Conservation (phyloP, 73 alveolate genomes). For the Blepharisma stoltei region DNA sequence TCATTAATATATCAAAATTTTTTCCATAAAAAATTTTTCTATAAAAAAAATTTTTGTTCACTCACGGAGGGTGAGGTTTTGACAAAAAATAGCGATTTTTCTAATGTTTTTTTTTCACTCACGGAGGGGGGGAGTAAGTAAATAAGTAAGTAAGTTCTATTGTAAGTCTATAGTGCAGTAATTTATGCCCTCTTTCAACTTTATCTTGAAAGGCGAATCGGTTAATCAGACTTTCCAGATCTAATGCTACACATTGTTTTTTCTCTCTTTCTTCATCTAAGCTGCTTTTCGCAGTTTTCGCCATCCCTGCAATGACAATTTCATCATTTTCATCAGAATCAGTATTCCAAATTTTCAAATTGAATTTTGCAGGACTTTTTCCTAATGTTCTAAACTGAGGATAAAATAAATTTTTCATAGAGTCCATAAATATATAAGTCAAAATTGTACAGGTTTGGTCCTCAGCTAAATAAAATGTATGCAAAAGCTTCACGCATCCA, state of each 20-base stretch:
- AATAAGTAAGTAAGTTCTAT: neutral
- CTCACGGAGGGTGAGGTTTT: no score
- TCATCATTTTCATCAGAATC: constrained; percentile 13
- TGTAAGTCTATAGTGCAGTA: constrained; percentile 21
- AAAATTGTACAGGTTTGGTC: neutral
- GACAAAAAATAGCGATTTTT: no score
- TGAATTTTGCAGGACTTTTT: neutral
- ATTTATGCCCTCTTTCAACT: constrained; percentile 2
- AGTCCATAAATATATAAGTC: constrained; percentile 29
- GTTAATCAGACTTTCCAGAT: constrained; percentile 27
- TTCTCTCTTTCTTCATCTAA: constrained; percentile 31
- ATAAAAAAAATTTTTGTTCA: no score
- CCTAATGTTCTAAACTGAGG: constrained; percentile 29
- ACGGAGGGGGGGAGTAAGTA: no score
- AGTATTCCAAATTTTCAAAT: constrained; percentile 20
- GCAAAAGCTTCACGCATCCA: constrained; percentile 34
- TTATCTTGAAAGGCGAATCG: constrained; percentile 30
- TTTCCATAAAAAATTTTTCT: no score
- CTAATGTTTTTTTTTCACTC: no score
- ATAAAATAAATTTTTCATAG: constrained; percentile 21
- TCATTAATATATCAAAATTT: no score
- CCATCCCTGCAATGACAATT: constrained; percentile 1
- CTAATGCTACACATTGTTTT: constrained; percentile 14
- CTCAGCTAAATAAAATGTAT: constrained; percentile 25
- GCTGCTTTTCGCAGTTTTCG: neutral